Evolutionary conservation across 2,329 filamentous ascomycete genomes (phyloP), one percentile per base, ranked within the genome.

Genomic region (Nemania bipapillata): DNA sequence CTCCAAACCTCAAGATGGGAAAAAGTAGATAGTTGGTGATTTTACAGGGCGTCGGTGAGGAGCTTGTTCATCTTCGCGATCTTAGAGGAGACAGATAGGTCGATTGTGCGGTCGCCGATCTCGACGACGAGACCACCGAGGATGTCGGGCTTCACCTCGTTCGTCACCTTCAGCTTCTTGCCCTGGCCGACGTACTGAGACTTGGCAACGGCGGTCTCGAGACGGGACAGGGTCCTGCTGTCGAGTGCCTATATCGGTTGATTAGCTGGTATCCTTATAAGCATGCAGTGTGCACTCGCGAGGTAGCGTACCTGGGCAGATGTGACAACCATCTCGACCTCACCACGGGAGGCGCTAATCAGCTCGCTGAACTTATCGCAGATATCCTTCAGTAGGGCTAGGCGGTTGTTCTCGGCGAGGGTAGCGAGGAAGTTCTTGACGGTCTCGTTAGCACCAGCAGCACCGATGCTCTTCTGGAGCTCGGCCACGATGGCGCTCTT

Each of bases 1-100:
- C 63, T 65, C 37, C 60, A 60, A 65, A 69, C 61, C 57, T 54
- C 50, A 80, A 82, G 72, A 69, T 67, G 74, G 30, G 45, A 30
- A 62, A 64, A 54, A 49, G 52, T 50, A 56, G 45, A 65, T 63
- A 12, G 22, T 63, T 47, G 75, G 75, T 78, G 77, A 66, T 75
- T 94, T 92, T 97, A 99, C 92, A 99, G 87, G 83, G 91, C 88
- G 85, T 99, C 96, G 77, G 89, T 94, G 81, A 99, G 92, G 82
- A 97, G 91, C 91, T 98, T 99, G 93, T 99, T 99, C 89, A 99
- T 93, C 90, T 94, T 97, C 82, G 92, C 89, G 83, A 99, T 91
- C 89, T 95, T 96, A 81, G 92, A 87, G 57, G 95, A 95, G 79
- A 99, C 94, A 84, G 92, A 96, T 77, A 97, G 91, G 85, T 99